These are phyloP conservation scores for Talaromyces amestolkiae DNA, from an alignment of 2,329 filamentous ascomycete genomes.

Conservation along the genomic window DNA sequence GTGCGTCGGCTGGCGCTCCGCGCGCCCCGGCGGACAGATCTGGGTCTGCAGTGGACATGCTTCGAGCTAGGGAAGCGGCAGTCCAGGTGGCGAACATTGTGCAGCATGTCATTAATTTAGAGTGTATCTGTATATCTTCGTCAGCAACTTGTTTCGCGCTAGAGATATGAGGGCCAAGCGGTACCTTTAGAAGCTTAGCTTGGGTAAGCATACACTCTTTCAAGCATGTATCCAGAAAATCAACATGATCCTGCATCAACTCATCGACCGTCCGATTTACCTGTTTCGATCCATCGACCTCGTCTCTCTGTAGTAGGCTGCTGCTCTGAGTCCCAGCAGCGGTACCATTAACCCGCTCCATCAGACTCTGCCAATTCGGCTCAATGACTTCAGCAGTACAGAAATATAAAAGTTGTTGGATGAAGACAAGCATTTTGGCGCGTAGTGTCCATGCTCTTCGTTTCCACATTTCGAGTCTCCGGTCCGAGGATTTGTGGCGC, in stretches of 20 bases:
- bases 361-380: slow-evolving; percentile 92
- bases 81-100: slow-evolving; percentile 91
- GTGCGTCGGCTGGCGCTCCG: slow-evolving; percentile 32
- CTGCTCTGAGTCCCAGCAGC: slow-evolving; percentile 41
- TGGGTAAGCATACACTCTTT: slow-evolving; percentile 99
- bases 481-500: slow-evolving; percentile 73
- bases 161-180: neutral
- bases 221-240: slow-evolving; percentile 94
- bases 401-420: slow-evolving; percentile 94
- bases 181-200: slow-evolving; percentile 83
- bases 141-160: neutral
- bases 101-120: slow-evolving; percentile 94
- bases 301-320: slow-evolving; percentile 26
- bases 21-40: slow-evolving; percentile 56
- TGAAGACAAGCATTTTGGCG: slow-evolving; percentile 92
- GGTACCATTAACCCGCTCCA: slow-evolving; percentile 72
- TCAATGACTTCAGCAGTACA: slow-evolving; percentile 97
- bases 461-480: slow-evolving; percentile 85
- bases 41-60: slow-evolving; percentile 78
- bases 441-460: slow-evolving; percentile 85
- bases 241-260: slow-evolving; percentile 97
- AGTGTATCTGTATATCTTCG: slow-evolving; percentile 71
- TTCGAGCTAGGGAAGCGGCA: slow-evolving; percentile 72
- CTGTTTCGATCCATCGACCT: slow-evolving; percentile 40
- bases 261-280: slow-evolving; percentile 86